Base-by-base conservation (phyloP, 2,329 filamentous ascomycete species). In the Macrophomina tecta region DNA sequence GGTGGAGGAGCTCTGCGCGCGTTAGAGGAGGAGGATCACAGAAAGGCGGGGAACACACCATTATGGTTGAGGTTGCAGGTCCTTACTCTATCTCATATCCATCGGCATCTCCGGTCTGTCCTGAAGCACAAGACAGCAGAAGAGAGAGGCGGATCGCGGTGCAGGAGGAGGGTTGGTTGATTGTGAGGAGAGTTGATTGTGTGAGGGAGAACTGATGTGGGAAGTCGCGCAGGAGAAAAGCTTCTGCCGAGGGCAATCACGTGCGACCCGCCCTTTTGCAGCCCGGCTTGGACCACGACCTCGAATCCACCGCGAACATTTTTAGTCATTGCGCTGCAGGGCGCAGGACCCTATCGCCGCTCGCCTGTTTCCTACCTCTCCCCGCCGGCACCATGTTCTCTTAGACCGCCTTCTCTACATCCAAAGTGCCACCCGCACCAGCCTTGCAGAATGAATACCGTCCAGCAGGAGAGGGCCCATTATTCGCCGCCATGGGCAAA, bases 401-500 rank as follows among this genome's bases (percentile, higher is more conserved):
- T 28, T 60, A 65, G 58, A 9, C 58, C 45, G 32, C 42, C 58
- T 49, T 40, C n/a, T 32, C 32, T 49, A 5, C 58, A 18, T 42
- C 48, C 4, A 42, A 16, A 48, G 53, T 30, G 18, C 52, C 14
- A 56, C 30, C 23, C n/a, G 30, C 32, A n/a, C 32, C 60, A 51
- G 18, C 32, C 52, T 45, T 34, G 28, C 45, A 66, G 48, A n/a
- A 66, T 60, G 64, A 66, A 45, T n/a, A 52, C 52, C 16, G 56
- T 49, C 28, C 68, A 75, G 53, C 71, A 23, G 23, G 23, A 23
- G 23, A 23, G 77, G 70, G 89, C 88, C 70, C 91, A 93, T 73
- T 99, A 98, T 81, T 91, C 90, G 69, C 95, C 95, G 69, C 95
- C 95, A 78, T 99, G 95, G 95, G 92, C 91, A 62, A 91, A 98